A percentile compares a stretch with the other conserved stretches of the same genome.
These are phyloP conservation scores for Capronia epimyces DNA, from an alignment of 2,329 filamentous ascomycete species.

Conservation along the genomic window DNA sequence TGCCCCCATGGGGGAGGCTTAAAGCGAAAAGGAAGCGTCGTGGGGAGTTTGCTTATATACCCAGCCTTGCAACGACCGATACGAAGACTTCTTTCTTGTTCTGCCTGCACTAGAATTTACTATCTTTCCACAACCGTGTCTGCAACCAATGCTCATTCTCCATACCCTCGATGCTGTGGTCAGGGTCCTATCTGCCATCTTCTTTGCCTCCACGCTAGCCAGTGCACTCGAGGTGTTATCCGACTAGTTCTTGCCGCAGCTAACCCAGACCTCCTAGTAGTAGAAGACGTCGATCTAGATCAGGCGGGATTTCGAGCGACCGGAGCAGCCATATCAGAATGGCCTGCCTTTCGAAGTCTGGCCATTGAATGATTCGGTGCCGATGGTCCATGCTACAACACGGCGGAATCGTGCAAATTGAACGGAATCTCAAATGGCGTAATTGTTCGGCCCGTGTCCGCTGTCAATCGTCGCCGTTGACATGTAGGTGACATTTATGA, in stretches of 20 bases:
- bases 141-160: too few relatives aligned
- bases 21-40: background rate
- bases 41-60: background rate
- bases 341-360: slow-evolving; percentile 1
- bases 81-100: slow-evolving; percentile 9
- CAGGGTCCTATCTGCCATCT: too few relatives aligned
- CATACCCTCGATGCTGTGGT: too few relatives aligned
- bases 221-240: too few relatives aligned
- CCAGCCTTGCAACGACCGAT: slow-evolving; percentile 10
- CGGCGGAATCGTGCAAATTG: background rate
- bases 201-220: too few relatives aligned
- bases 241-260: too few relatives aligned
- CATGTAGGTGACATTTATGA: too few relatives aligned
- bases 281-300: too few relatives aligned
- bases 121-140: slow-evolving; percentile 3
- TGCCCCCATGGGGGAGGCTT: background rate
- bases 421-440: slow-evolving; percentile 1
- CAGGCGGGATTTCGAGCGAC: too few relatives aligned
- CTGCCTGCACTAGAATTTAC: slow-evolving; percentile 6
- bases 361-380: background rate
- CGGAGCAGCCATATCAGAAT: too few relatives aligned
- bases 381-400: background rate
- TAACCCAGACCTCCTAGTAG: too few relatives aligned
- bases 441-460: slow-evolving; percentile 1
- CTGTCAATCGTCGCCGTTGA: background rate